phyloP scores from a whole-genome alignment of 2,329 filamentous ascomycete species.

The Diaporthe sp. region DNA sequence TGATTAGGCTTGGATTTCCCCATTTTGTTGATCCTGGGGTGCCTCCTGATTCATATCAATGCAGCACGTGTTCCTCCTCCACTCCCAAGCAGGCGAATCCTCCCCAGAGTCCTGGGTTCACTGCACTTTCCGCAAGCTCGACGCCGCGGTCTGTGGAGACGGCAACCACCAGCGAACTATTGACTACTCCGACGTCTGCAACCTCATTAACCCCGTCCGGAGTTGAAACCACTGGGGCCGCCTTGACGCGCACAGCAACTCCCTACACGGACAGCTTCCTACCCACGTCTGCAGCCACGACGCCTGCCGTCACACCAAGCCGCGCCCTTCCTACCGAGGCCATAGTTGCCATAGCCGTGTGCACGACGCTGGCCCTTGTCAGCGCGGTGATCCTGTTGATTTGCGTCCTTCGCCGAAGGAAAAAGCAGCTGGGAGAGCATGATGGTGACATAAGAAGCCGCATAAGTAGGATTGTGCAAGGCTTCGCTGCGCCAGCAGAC shows the following conservation, averaged over 20 bases:
- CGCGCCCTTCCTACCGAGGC: constrained; percentile 54
- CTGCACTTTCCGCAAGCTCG: neutral
- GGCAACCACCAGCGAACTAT: neutral
- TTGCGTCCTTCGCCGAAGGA: constrained; percentile 54
- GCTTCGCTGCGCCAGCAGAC: constrained; percentile 45
- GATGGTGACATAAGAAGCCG: constrained; percentile 39
- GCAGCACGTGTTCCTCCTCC: constrained; percentile 39
- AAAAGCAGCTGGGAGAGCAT: constrained; percentile 43
- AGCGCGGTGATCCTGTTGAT: constrained; percentile 54
- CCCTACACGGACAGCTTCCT: constrained; percentile 32
- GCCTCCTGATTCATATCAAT: constrained; percentile 51
- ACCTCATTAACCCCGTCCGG: constrained; percentile 32
- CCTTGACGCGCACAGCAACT: neutral
- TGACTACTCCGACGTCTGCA: neutral
- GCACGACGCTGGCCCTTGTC: constrained; percentile 56
- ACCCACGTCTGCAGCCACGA: constrained; percentile 41
- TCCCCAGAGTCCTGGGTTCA: constrained; percentile 9
- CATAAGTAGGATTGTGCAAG: constrained; percentile 43
- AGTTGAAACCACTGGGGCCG: neutral
- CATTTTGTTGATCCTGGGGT: constrained; percentile 54
- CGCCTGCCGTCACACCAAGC: constrained; percentile 42
- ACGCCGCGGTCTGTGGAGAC: neutral
- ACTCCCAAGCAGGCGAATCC: constrained; percentile 8
- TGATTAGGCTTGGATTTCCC: constrained; percentile 48
- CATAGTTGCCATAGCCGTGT: constrained; percentile 62